These are phyloP conservation scores for Melaleuca alternifolia DNA, from an alignment of 345 rosid species.

Conservation along the genomic window DNA sequence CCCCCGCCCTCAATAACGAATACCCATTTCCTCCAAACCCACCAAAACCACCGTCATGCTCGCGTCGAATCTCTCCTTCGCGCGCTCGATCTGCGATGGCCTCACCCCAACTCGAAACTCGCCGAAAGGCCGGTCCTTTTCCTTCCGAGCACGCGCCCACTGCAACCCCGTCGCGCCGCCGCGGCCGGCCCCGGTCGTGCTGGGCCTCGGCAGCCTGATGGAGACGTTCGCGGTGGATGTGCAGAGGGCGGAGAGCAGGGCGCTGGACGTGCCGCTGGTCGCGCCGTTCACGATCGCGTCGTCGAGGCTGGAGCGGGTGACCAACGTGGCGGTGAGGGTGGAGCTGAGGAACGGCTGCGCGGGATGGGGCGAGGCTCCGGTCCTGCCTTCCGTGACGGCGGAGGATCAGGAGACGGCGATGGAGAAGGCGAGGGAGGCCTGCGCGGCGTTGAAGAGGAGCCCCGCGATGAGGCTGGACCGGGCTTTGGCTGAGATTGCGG, in stretches of 20 bases:
- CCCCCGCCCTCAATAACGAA: background rate
- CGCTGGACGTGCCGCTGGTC: conserved; percentile 59
- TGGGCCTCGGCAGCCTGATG: conserved; percentile 40
- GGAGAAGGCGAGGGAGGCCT: conserved; percentile 53
- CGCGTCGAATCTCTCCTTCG: background rate
- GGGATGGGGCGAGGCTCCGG: conserved; percentile 84
- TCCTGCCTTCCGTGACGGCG: conserved; percentile 73
- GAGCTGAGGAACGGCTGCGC: conserved; percentile 62
- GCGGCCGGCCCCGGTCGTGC: background rate
- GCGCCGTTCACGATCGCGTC: conserved; percentile 81
- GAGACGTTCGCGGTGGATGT: conserved; percentile 47
- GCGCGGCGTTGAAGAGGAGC: conserved; percentile 33
- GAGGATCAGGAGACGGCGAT: conserved; percentile 72
- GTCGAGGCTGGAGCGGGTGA: conserved; percentile 55
- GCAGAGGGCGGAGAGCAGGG: conserved; percentile 57
- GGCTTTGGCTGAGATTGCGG: conserved; percentile 30
- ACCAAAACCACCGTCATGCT: background rate
- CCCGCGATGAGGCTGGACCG: conserved; percentile 33
- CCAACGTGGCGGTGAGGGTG: conserved; percentile 63
- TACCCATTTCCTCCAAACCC: background rate
- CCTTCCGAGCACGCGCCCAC: background rate
- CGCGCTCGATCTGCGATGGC: background rate
- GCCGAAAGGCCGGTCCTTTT: background rate
- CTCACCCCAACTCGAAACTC: background rate
- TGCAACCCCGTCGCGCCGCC: background rate